Base-by-base conservation (phyloP, 306 rosid genomes). In the Pyrus pyrifolia region DNA sequence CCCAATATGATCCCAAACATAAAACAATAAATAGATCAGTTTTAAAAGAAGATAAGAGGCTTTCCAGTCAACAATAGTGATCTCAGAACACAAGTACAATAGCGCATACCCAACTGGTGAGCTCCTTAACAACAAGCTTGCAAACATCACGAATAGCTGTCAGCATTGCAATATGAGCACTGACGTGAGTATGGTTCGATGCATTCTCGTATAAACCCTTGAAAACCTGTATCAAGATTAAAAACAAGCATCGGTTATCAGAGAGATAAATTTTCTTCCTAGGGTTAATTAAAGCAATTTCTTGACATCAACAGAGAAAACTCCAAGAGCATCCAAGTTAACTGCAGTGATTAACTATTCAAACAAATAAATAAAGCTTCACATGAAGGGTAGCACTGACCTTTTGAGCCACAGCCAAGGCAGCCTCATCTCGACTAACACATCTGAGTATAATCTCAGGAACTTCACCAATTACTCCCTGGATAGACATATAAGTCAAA, bases 371-470 rank as follows among this genome's bases (percentile, higher is more conserved):
- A 68, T n/a, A 62, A 74, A 65, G 38, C 59, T 35, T 69, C 30
- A 25, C 11, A 52, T 5, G 68, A 38, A 79, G 76, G 25, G 65
- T 8, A 68, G 38, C 55, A 15, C 76, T 38, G 25, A 96, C 99
- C 99, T 92, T 96, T 79, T 96, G 98, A 71, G 99, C 97, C 80
- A 96, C 97, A 78, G 99, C 99, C 84, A 96, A 84, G 60, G 99
- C 99, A 70, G 99, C 99, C 87, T 96, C 99, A 79, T 96, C 99
- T 73, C 98, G 92, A 82, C 99, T 91, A 58, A 91, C 85, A 58
- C 98, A 96, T 82, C 89, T 88, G 72, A 92, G 86, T 78, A 96
- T 88, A 84, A 96, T 92, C 72, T 92, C 99, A 76, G 99, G 93
- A 83, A 96, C 97, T 85, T 96, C 99, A 40, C 91, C 81, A 79